Base-by-base conservation (phyloP, 306 rosid species). In the Acacia melanoxylon region DNA sequence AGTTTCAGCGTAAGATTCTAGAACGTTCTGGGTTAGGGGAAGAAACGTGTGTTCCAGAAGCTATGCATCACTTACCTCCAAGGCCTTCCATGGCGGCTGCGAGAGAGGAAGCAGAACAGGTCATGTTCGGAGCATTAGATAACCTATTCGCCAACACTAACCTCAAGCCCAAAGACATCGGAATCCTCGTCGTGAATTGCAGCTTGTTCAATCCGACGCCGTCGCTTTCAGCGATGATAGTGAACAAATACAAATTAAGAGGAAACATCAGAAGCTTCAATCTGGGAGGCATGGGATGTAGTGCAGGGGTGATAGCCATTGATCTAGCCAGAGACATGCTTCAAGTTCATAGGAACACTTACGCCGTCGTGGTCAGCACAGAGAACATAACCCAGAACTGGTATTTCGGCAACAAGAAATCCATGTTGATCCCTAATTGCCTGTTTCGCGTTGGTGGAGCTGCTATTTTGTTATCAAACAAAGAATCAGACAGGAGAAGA, bases 121-220 rank as follows among this genome's bases (percentile, higher is more conserved):
- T 89, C 7, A 86, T 89, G 84, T 91, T 85, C 70, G 91, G 90
- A 12, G 85, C 93, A 0, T 72, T 91, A 70, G 91, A 89, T 52
- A 82, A 75, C 24, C 86, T 89, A 4, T 86, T 89, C 15, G 81
- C 87, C 0, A 85, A 78, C 45, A 83, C 88, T 19, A 59, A 58
- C 15, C 3, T 89, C 20, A 85, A 85, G 2, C 85, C 91, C 6
- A 86, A 84, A 19, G 85, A 89, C 40, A 82, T 91, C 17, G 93
- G 93, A 2, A 78, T 91, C 72, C 89, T 91, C 12, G 89, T 92
- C 4, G 94, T 92, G 27, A 92, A 92, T 58, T 92, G 94, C 65
- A 89, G 97, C 41, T 76, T 92, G 80, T 92, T 92, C 82, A 89
- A 86, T 67, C 97, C 94, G 10, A 89, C 93, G 0, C 97, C 97